These are phyloP conservation scores for Neopestalotiopsis sp. DNA, from an alignment of 2,329 filamentous ascomycete species.

Conservation along the genomic window DNA sequence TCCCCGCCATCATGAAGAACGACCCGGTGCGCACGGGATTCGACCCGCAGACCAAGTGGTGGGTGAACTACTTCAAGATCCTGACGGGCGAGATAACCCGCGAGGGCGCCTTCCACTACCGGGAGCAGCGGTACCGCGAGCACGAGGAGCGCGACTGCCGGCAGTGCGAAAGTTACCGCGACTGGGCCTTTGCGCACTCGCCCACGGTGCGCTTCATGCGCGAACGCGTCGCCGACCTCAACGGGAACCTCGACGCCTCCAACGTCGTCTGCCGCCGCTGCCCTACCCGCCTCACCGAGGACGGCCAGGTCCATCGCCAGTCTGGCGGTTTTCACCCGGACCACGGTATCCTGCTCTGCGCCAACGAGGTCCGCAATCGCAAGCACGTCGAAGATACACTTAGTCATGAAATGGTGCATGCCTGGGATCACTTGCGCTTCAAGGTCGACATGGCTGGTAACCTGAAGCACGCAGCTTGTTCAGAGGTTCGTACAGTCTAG, in stretches of 20 bases:
- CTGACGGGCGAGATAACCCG: slow-evolving; percentile 74
- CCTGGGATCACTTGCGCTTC: slow-evolving; percentile 90
- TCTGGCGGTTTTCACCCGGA: slow-evolving; percentile 85
- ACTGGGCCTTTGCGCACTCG: slow-evolving; percentile 84
- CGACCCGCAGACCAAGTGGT: slow-evolving; percentile 66
- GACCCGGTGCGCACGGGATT: slow-evolving; percentile 67
- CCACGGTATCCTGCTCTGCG: slow-evolving; percentile 89
- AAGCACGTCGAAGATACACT: slow-evolving; percentile 91
- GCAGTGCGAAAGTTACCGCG: slow-evolving; percentile 79
- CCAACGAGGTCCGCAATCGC: slow-evolving; percentile 83
- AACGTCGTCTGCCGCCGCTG: slow-evolving; percentile 89
- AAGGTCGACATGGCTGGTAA: slow-evolving; percentile 81
- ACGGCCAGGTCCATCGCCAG: slow-evolving; percentile 66
- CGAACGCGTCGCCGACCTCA: slow-evolving; percentile 79
- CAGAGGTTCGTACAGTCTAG: slow-evolving; percentile 66
- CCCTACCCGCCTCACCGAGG: slow-evolving; percentile 58
- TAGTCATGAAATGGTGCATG: slow-evolving; percentile 97
- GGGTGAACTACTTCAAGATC: slow-evolving; percentile 87
- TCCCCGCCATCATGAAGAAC: slow-evolving; percentile 52
- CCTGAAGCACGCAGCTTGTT: slow-evolving; percentile 88
- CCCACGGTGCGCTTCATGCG: slow-evolving; percentile 87
- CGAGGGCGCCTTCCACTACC: slow-evolving; percentile 76
- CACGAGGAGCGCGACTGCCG: slow-evolving; percentile 81
- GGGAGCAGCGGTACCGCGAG: slow-evolving; percentile 73
- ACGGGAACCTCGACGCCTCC: slow-evolving; percentile 71